These are phyloP conservation scores for Phytophthora europaea DNA, from an alignment of 352 stramenopile genomes.

Conservation along the genomic window DNA sequence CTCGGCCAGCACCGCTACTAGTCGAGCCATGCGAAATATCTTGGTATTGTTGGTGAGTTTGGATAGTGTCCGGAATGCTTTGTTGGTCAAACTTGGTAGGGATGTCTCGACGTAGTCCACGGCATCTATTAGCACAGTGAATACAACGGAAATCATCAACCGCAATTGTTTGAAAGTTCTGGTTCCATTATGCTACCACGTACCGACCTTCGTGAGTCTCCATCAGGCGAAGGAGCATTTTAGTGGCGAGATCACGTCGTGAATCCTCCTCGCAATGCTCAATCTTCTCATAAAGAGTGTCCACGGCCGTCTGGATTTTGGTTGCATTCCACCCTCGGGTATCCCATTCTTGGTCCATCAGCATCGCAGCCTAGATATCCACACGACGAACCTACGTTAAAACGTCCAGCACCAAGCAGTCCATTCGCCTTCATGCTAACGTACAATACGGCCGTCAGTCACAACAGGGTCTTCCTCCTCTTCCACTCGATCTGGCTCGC, in stretches of 20 bases:
- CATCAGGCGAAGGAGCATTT: slow-evolving; percentile 76
- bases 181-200: slow-evolving; percentile 2
- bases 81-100: slow-evolving; percentile 78
- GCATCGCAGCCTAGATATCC: slow-evolving; percentile 66
- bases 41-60: slow-evolving; percentile 60
- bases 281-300: slow-evolving; percentile 77
- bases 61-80: slow-evolving; percentile 73
- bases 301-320: slow-evolving; percentile 70
- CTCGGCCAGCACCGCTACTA: slow-evolving; percentile 66
- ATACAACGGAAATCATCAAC: not conserved
- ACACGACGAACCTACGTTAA: not conserved
- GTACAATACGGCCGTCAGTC: slow-evolving; percentile 65
- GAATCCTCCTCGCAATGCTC: slow-evolving; percentile 53
- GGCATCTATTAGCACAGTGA: slow-evolving; percentile 42
- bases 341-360: slow-evolving; percentile 88
- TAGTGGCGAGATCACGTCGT: slow-evolving; percentile 65
- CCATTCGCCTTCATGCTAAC: slow-evolving; percentile 14
- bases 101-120: slow-evolving; percentile 75
- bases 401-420: not conserved
- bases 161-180: not conserved
- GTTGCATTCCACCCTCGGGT: slow-evolving; percentile 68
- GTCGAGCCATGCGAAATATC: slow-evolving; percentile 62
- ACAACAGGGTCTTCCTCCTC: slow-evolving; percentile 37
- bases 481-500: slow-evolving; percentile 28
- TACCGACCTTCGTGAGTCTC: slow-evolving; percentile 73